A percentile compares a stretch with the other conserved stretches of the same genome.
Evolutionary conservation across 2,329 filamentous ascomycete species (phyloP).

Genomic region (Calycina herbarum): DNA sequence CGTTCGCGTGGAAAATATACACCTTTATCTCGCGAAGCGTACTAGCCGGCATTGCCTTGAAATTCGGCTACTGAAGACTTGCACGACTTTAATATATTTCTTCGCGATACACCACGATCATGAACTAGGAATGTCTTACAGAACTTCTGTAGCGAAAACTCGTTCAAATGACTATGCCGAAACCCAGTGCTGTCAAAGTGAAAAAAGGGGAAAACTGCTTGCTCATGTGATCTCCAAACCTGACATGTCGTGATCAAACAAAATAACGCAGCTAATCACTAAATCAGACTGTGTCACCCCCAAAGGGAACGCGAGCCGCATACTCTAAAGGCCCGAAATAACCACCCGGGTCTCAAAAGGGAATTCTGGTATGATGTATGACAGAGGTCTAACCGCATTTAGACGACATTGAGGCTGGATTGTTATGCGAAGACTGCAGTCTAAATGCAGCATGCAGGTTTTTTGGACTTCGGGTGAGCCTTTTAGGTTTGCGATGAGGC

Average conservation of each 20-base stretch:
- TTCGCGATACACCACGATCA: not conserved
- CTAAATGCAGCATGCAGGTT: slow-evolving; percentile 8
- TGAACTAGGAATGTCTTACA: not conserved
- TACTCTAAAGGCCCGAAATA: slow-evolving; percentile 9
- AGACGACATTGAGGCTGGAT: slow-evolving; percentile 12
- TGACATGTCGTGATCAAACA: not conserved
- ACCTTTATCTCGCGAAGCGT: not conserved
- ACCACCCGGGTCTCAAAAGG: not conserved
- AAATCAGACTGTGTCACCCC: not conserved
- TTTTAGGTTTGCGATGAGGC: slow-evolving; percentile 12
- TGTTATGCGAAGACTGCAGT: not conserved
- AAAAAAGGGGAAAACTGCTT: not conserved
- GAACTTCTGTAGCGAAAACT: not conserved
- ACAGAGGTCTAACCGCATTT: slow-evolving; percentile 7
- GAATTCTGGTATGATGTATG: not conserved
- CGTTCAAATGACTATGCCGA: not conserved
- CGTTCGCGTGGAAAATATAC: slow-evolving; percentile 1
- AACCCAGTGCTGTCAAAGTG: not conserved
- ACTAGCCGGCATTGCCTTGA: not conserved
- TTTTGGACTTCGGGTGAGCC: slow-evolving; percentile 10
- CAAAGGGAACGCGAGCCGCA: slow-evolving; percentile 10
- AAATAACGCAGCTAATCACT: not conserved
- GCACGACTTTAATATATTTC: not conserved
- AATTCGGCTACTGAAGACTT: not conserved
- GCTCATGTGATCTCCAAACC: not conserved